Evolutionary conservation across 2,329 filamentous ascomycete species (phyloP).

Genomic region (Fusarium coicis): DNA sequence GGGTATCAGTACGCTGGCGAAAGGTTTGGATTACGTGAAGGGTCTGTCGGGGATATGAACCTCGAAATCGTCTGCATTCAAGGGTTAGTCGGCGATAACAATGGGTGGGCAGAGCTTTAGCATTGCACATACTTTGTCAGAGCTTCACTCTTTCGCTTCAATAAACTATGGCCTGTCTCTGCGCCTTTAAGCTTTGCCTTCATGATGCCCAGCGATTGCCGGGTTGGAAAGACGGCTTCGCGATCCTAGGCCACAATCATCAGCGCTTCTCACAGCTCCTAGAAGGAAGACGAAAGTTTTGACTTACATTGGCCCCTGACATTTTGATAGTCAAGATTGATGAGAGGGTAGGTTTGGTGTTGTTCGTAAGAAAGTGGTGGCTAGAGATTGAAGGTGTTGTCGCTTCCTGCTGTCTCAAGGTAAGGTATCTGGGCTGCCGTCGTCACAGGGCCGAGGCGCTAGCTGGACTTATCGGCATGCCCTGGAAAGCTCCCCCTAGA

Average conservation of each 20-base stretch:
- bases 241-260: constrained; percentile 72
- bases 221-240: constrained; percentile 96
- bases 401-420: constrained; percentile 27
- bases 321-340: constrained; percentile 38
- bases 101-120: not conserved
- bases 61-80: constrained; percentile 83
- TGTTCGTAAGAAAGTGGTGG: constrained; percentile 1
- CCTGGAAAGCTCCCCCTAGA: constrained; percentile 1
- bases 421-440: not conserved
- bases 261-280: constrained; percentile 11
- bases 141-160: constrained; percentile 98
- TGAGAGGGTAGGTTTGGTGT: not conserved
- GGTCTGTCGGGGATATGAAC: constrained; percentile 55
- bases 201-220: constrained; percentile 96
- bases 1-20: constrained; percentile 26
- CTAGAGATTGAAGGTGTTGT: constrained; percentile 3
- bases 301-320: constrained; percentile 49
- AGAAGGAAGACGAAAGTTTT: not conserved
- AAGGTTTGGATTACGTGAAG: not conserved
- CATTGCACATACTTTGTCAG: constrained; percentile 81
- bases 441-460: constrained; percentile 31
- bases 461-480: not conserved
- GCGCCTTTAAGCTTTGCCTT: constrained; percentile 97
- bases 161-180: constrained; percentile 88
- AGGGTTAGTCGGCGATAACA: constrained; percentile 5